These are phyloP conservation scores for Moesziomyces antarcticus DNA, from an alignment of 1,284 basidiomycete species.

Conservation along the genomic window DNA sequence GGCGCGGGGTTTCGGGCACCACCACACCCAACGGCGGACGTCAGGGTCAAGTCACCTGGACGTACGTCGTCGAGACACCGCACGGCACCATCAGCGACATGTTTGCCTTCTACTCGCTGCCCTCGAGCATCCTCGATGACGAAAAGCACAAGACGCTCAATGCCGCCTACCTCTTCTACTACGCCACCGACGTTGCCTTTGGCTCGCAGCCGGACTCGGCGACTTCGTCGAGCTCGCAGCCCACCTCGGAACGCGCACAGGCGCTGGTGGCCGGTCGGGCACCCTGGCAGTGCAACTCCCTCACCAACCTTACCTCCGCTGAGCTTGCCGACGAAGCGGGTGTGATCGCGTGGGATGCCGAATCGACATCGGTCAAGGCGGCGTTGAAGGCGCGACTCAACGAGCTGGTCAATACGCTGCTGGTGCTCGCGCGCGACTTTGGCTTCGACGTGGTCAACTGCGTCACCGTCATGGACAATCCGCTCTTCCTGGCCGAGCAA, in stretches of 20 bases:
- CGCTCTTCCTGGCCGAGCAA: slow-evolving; percentile 78
- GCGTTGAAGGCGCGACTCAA: slow-evolving; percentile 78
- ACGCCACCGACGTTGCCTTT: slow-evolving; percentile 70
- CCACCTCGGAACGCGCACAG: slow-evolving; percentile 22
- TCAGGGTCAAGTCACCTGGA: slow-evolving; percentile 88
- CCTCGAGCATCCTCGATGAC: slow-evolving; percentile 81
- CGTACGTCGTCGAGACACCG: slow-evolving; percentile 95
- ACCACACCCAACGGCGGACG: slow-evolving; percentile 47
- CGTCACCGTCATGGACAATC: slow-evolving; percentile 93
- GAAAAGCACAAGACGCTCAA: slow-evolving; percentile 75
- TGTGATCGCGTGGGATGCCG: slow-evolving; percentile 54
- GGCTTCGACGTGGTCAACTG: slow-evolving; percentile 97
- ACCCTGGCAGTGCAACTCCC: slow-evolving; percentile 46
- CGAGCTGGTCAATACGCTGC: slow-evolving; percentile 79
- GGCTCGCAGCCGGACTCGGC: background rate
- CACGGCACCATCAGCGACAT: slow-evolving; percentile 88
- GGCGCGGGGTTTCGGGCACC: slow-evolving; percentile 75
- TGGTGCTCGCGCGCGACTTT: slow-evolving; percentile 80
- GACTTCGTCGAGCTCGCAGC: slow-evolving; percentile 11
- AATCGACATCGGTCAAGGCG: slow-evolving; percentile 74
- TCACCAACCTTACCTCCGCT: slow-evolving; percentile 44
- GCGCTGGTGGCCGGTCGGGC: slow-evolving; percentile 24
- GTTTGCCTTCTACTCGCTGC: slow-evolving; percentile 95
- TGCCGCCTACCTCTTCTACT: slow-evolving; percentile 94
- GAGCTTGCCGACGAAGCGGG: slow-evolving; percentile 55